These are phyloP conservation scores for Tilletiopsis washingtonensis DNA, from an alignment of 1,284 basidiomycete species.

Conservation along the genomic window DNA sequence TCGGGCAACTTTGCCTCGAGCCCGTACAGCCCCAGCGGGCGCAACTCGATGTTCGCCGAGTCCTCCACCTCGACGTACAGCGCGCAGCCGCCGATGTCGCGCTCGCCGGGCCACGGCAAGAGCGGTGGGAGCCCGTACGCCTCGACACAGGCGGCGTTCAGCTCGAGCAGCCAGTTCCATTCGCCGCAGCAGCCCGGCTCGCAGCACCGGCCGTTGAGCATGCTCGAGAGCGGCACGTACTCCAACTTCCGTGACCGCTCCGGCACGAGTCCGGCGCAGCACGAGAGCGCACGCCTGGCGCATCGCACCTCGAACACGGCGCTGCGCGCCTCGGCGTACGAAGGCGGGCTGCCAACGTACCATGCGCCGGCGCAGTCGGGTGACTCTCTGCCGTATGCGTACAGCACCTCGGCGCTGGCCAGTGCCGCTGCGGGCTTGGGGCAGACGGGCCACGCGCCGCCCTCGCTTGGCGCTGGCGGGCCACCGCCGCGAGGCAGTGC, in stretches of 20 bases:
- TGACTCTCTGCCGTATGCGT: neutral
- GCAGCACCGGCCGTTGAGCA: neutral
- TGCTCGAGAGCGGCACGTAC: neutral
- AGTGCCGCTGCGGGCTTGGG: neutral
- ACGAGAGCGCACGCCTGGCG: too few species aligned
- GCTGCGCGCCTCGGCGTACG: neutral
- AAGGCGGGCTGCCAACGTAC: neutral
- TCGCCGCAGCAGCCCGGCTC: neutral
- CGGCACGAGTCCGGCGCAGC: neutral
- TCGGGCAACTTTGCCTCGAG: neutral
- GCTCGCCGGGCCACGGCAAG: neutral
- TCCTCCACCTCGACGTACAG: neutral
- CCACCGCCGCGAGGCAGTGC: neutral
- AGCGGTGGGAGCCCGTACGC: neutral
- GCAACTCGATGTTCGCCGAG: neutral
- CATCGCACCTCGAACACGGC: too few species aligned
- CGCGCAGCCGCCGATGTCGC: neutral
- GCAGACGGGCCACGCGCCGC: too few species aligned
- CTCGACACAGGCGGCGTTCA: neutral
- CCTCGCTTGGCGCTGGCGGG: too few species aligned
- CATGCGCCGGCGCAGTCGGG: neutral
- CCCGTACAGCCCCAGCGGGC: neutral
- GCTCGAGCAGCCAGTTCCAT: neutral
- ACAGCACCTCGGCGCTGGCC: neutral
- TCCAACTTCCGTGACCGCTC: neutral